Evolutionary conservation across 177 flowering plant genomes (phyloP), one percentile per base, ranked within the genome.

Genomic region (Vitis hybrid): DNA sequence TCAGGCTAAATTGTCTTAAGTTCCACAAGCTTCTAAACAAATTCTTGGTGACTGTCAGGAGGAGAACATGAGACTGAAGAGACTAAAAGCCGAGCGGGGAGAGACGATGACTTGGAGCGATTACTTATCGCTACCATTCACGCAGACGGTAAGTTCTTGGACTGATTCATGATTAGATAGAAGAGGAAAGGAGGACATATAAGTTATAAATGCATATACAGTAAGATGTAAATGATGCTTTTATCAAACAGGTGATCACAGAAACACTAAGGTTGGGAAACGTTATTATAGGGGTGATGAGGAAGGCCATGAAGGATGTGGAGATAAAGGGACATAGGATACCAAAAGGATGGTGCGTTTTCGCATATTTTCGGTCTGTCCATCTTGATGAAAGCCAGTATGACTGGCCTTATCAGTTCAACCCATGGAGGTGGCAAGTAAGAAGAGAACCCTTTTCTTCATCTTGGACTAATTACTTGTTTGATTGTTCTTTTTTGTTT

Each of bases 371-470:
- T 49, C 82, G 97, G 79, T 92, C 99, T 53, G 90, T 94, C 74
- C 99, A 94, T 83, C 90, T 94, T 50, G 97, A 93, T 76, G 88
- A 87, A 15, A 72, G 50, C 45, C 76, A 77, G 60, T 90, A 90
- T 74, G 94, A 93, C 45, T 72, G 67, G 67, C 92, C 99, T 62
- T 78, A 90, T 73, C 70, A 83, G 29, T 94, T 93, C 82, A 83
- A 90, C 75, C 99, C 99, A 62, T 94, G 97, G 99, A 88, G 98
- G 67, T 94, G 99, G 99, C 91, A 86, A 74, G 99, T 94, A 86
- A 80, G 87, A 11, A 39, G 7, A 72, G 19, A 3, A 50, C 15
- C 7, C 18, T 16, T 15, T 3, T 9, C 16, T 14, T 57, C 15
- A 58, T 57, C 49, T 33, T 19, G 1, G 53, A 10, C 31, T 48